These are phyloP conservation scores for Leishmania major DNA, from an alignment of 208 protist genomes.

Conservation along the genomic window DNA sequence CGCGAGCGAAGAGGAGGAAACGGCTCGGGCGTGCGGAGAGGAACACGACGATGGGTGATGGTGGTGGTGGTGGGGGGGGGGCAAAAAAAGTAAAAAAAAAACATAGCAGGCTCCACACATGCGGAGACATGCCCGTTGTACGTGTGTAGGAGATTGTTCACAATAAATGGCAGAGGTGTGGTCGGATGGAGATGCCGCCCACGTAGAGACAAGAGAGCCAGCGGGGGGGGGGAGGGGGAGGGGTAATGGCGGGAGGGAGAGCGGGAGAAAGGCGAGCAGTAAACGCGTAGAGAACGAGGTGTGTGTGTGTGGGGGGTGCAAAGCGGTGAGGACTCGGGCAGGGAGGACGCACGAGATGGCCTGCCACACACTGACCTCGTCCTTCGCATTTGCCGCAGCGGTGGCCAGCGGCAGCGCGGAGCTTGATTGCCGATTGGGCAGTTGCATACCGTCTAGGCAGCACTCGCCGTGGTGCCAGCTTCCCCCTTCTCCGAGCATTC, in stretches of 20 bases:
- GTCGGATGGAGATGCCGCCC: too few species aligned
- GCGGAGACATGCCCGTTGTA: too few species aligned
- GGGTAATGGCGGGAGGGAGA: not conserved
- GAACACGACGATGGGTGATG: too few species aligned
- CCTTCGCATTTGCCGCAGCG: too few species aligned
- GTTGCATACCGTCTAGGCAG: not conserved
- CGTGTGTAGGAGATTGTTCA: not conserved
- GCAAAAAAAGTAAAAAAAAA: not conserved
- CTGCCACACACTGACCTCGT: too few species aligned
- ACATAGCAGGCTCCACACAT: too few species aligned
- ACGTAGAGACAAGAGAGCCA: not conserved
- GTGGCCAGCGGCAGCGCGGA: not conserved
- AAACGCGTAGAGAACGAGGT: not conserved
- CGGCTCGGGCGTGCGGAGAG: too few species aligned
- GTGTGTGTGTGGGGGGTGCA: not conserved
- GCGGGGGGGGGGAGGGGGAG: not conserved
- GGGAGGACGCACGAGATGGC: too few species aligned
- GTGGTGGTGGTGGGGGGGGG: too few species aligned
- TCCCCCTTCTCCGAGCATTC: not conserved
- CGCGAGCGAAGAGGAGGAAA: too few species aligned
- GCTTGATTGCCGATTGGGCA: not conserved
- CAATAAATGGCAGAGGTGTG: not conserved
- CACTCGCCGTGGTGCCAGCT: not conserved
- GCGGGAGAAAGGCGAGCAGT: not conserved
- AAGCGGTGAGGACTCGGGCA: too few species aligned